phyloP scores from a whole-genome alignment of 2,329 filamentous ascomycete genomes.

The Calonectria montana region DNA sequence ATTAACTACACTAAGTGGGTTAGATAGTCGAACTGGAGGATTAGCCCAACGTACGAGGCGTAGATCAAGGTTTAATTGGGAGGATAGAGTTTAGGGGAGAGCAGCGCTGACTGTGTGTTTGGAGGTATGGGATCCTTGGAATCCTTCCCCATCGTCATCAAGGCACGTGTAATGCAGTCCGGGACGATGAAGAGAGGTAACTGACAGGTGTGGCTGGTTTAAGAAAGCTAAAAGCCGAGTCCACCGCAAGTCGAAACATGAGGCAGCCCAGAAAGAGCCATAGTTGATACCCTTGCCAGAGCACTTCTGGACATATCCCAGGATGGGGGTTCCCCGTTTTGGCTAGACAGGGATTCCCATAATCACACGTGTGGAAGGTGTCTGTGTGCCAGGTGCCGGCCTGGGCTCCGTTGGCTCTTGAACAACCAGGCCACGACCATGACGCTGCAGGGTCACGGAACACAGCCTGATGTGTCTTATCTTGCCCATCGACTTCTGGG shows the following conservation, averaged over 20 bases:
- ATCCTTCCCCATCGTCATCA: not conserved
- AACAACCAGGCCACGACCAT: not conserved
- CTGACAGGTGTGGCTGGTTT: not conserved
- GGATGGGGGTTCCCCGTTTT: slow-evolving; percentile 3
- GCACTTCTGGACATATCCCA: slow-evolving; percentile 5
- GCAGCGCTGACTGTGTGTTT: not conserved
- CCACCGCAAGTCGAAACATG: slow-evolving; percentile 42
- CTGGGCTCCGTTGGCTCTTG: not conserved
- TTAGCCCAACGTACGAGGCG: not conserved
- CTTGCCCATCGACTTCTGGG: not conserved
- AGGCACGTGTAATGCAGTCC: not conserved
- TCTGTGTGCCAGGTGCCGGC: not conserved
- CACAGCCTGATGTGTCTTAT: not conserved
- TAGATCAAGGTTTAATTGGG: not conserved
- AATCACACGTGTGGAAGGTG: not conserved
- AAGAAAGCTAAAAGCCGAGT: slow-evolving; percentile 12
- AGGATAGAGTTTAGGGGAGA: not conserved
- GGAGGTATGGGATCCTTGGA: not conserved
- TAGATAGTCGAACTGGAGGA: not conserved
- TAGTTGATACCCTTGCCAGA: slow-evolving; percentile 16
- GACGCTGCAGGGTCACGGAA: not conserved
- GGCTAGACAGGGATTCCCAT: slow-evolving; percentile 5
- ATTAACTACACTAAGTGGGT: not conserved
- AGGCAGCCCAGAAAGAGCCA: slow-evolving; percentile 30
- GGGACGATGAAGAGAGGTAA: not conserved